These are phyloP conservation scores for Cnidoscolus chayamansa DNA, from an alignment of 441 rosid genomes.

Conservation along the genomic window DNA sequence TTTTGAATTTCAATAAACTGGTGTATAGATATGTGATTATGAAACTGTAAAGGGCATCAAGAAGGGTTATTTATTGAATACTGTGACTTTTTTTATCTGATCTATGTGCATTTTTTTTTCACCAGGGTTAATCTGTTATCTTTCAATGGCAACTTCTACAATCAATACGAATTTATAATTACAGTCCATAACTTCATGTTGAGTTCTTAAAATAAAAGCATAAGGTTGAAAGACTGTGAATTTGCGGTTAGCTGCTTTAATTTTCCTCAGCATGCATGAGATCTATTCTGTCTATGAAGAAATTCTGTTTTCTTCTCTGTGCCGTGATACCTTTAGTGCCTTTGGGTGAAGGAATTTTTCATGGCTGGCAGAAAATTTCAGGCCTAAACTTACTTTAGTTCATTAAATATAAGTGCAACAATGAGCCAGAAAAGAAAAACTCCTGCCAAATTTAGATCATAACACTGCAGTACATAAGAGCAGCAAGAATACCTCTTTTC, in stretches of 20 bases:
- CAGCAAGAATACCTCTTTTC: neutral
- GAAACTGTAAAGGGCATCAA: neutral
- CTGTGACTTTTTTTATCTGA: neutral
- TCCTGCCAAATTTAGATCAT: neutral
- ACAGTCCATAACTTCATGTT: neutral
- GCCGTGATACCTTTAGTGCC: neutral
- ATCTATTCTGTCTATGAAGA: neutral
- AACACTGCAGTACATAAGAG: neutral
- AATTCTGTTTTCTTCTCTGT: too few species aligned
- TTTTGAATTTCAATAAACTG: neutral
- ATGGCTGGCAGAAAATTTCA: neutral
- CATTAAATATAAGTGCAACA: neutral
- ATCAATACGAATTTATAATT: neutral
- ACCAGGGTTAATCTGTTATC: neutral
- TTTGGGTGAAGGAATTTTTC: neutral
- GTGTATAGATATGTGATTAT: neutral
- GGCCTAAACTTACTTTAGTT: neutral
- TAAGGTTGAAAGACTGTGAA: neutral
- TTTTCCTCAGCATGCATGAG: neutral
- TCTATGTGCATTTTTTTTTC: neutral
- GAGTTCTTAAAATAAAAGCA: neutral
- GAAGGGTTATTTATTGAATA: neutral
- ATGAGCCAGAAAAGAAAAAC: neutral
- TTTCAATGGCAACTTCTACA: neutral
- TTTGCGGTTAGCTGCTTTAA: slow-evolving; percentile 1